Evolutionary conservation across 2,329 filamentous ascomycete species (phyloP).

Genomic region (Aspergillus arachidicola): DNA sequence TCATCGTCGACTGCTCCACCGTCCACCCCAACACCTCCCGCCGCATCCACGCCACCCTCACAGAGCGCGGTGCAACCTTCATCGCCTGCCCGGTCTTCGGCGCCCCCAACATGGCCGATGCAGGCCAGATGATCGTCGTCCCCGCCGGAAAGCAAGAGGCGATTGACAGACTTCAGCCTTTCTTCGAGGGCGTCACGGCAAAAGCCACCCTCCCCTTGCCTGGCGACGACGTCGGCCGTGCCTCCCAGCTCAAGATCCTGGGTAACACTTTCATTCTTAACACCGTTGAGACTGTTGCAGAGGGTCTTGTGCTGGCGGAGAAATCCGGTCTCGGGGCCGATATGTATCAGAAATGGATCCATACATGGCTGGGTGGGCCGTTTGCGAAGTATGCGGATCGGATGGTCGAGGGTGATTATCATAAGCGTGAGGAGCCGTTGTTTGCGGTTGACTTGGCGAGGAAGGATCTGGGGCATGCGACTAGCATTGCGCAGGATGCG

Average conservation of each 20-base stretch:
- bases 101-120: slow-evolving; percentile 52
- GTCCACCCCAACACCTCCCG: slow-evolving; percentile 82
- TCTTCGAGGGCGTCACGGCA: slow-evolving; percentile 72
- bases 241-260: slow-evolving; percentile 75
- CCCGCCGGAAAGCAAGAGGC: slow-evolving; percentile 65
- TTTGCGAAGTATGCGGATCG: slow-evolving; percentile 74
- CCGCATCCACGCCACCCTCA: slow-evolving; percentile 60
- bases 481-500: slow-evolving; percentile 63
- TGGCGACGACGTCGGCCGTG: slow-evolving; percentile 68
- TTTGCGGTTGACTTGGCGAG: slow-evolving; percentile 80
- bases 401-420: slow-evolving; percentile 76
- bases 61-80: slow-evolving; percentile 68
- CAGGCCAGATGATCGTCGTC: slow-evolving; percentile 72
- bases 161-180: slow-evolving; percentile 68
- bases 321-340: slow-evolving; percentile 74
- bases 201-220: slow-evolving; percentile 70
- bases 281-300: slow-evolving; percentile 77
- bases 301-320: slow-evolving; percentile 78
- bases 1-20: slow-evolving; percentile 86
- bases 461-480: slow-evolving; percentile 79
- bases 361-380: slow-evolving; percentile 73
- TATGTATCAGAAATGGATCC: slow-evolving; percentile 71
- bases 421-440: slow-evolving; percentile 73
- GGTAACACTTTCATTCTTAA: slow-evolving; percentile 86
- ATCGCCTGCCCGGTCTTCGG: slow-evolving; percentile 66